Evolutionary conservation across 768 basidiomycete genomes (phyloP).

Genomic region (Termitomyces sp.): DNA sequence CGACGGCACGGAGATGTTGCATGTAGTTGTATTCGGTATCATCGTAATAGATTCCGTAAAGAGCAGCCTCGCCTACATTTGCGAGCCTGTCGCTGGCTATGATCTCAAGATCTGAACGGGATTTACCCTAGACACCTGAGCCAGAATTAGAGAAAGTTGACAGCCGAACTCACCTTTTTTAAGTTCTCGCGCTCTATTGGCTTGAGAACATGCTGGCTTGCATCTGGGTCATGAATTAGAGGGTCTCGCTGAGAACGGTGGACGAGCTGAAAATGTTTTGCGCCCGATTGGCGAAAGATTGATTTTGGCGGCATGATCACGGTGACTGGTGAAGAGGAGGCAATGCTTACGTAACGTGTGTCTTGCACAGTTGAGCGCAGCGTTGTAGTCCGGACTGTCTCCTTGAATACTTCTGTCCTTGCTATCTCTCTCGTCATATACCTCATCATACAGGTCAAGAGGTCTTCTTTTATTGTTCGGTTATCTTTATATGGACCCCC

Average conservation of each 20-base stretch:
- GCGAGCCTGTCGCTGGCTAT: constrained; percentile 37
- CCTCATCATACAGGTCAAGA: constrained; percentile 12
- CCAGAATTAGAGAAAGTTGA: constrained; percentile 10
- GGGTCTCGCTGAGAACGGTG: constrained; percentile 96
- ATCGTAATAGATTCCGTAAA: constrained; percentile 91
- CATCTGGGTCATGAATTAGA: constrained; percentile 88
- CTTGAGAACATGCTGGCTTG: constrained; percentile 85
- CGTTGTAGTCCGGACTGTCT: constrained; percentile 10
- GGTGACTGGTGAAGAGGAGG: constrained; percentile 15
- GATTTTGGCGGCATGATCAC: constrained; percentile 70
- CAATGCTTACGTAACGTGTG: constrained; percentile 27
- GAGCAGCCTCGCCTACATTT: constrained; percentile 80
- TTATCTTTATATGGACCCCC: constrained; percentile 37
- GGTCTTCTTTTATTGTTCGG: constrained; percentile 22
- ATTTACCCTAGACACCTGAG: constrained; percentile 54
- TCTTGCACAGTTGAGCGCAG: constrained; percentile 13
- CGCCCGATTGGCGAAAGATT: constrained; percentile 84
- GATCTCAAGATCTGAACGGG: constrained; percentile 73
- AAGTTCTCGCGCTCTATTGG: constrained; percentile 67
- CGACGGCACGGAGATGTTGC: constrained; percentile 85
- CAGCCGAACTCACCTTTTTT: constrained; percentile 44
- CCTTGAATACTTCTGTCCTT: constrained; percentile 5
- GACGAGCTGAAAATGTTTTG: constrained; percentile 94
- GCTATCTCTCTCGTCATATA: constrained; percentile 4
- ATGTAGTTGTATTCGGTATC: constrained; percentile 98